Evolutionary conservation across 768 basidiomycete species (phyloP).

Genomic region (Kondoa subrosea): DNA sequence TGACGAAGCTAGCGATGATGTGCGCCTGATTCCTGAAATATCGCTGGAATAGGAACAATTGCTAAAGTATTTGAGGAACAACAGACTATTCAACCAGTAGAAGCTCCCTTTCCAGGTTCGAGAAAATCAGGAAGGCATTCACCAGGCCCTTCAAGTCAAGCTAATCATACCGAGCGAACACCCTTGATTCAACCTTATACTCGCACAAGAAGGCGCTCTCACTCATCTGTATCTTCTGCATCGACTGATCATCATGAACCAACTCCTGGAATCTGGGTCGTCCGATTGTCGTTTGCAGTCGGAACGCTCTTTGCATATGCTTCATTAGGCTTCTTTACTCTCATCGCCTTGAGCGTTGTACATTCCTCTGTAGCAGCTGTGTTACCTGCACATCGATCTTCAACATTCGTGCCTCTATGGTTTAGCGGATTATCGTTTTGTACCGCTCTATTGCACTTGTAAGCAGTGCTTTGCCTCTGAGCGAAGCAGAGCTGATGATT

Average conservation of each 20-base stretch:
- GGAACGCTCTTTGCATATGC: not conserved
- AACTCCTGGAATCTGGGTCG: not conserved
- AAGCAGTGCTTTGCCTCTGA: no score
- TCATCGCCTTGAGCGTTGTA: not conserved
- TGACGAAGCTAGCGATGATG: not conserved
- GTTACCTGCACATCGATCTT: not conserved
- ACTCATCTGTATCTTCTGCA: not conserved
- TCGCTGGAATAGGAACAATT: not conserved
- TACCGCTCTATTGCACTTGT: not conserved
- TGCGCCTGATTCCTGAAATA: not conserved
- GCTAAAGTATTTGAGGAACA: not conserved
- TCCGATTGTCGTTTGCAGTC: not conserved
- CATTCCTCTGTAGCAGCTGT: conserved; percentile 2
- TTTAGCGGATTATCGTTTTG: not conserved
- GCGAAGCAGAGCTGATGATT: no score
- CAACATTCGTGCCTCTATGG: conserved; percentile 8
- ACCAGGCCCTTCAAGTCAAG: not conserved
- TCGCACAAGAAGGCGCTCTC: not conserved
- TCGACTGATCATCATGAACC: not conserved
- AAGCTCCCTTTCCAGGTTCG: not conserved
- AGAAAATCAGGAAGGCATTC: not conserved
- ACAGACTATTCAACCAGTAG: not conserved
- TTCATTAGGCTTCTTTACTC: not conserved
- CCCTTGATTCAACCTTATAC: not conserved
- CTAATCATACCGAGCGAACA: not conserved